Evolutionary conservation across 768 basidiomycete genomes (phyloP).

Genomic region (Galerina sulciceps): DNA sequence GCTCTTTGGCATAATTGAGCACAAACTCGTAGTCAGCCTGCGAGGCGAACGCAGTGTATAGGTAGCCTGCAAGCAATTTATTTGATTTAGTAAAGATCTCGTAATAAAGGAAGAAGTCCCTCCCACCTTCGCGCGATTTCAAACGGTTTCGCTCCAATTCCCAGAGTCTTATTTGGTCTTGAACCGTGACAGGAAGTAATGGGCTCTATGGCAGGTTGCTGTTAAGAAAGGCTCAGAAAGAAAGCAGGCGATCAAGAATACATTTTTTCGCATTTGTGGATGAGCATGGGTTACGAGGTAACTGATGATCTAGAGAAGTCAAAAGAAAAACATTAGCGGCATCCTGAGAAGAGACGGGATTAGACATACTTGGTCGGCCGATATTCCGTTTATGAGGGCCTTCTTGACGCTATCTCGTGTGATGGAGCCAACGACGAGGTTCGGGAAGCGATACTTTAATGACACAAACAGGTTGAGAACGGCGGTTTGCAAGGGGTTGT

Average conservation of each 20-base stretch:
- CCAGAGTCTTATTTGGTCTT: constrained; percentile 98
- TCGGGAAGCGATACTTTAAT: constrained; percentile 93
- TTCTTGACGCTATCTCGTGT: constrained; percentile 95
- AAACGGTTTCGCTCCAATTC: constrained; percentile 94
- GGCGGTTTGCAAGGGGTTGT: constrained; percentile 95
- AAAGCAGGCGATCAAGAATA: constrained; percentile 35
- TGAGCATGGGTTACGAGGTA: constrained; percentile 95
- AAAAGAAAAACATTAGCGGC: constrained; percentile 16
- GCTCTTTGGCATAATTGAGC: constrained; percentile 80
- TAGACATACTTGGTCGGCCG: constrained; percentile 84
- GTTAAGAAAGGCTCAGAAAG: constrained; percentile 11
- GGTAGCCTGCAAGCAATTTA: constrained; percentile 59
- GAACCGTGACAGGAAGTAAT: constrained; percentile 93
- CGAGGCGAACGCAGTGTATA: constrained; percentile 88
- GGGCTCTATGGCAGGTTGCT: constrained; percentile 67
- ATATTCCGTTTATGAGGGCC: constrained; percentile 93
- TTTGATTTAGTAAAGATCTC: constrained; percentile 22
- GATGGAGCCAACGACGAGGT: constrained; percentile 94
- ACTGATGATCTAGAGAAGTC: constrained; percentile 78
- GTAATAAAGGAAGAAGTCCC: constrained; percentile 22
- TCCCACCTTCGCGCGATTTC: constrained; percentile 82
- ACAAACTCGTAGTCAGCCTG: constrained; percentile 89
- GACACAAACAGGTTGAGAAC: constrained; percentile 93
- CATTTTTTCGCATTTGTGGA: constrained; percentile 96
- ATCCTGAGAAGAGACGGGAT: constrained; percentile 20